Percentiles rank a stretch among this genome's conserved stretches.
Evolutionary conservation across 306 rosid genomes (phyloP).

Genomic region (Quercus bicolor): DNA sequence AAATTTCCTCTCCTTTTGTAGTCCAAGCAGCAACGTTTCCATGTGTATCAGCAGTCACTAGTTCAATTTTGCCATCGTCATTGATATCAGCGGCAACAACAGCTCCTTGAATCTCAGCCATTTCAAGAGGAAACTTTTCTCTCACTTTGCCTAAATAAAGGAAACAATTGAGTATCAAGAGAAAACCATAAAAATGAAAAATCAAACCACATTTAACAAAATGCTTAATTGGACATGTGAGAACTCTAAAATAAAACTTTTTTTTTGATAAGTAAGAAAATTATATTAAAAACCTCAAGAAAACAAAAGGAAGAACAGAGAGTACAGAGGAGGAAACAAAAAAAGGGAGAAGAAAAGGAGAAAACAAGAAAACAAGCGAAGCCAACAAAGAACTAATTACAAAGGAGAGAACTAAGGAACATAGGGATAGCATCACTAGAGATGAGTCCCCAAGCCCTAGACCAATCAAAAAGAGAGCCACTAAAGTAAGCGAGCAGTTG

Average conservation of each 20-base stretch:
- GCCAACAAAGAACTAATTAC: too few relatives aligned
- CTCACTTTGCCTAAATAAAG: constrained; percentile 74
- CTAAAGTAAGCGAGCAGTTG: too few relatives aligned
- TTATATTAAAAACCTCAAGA: too few relatives aligned
- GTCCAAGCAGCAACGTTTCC: constrained; percentile 99
- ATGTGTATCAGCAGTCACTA: constrained; percentile 82
- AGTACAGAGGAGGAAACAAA: too few relatives aligned
- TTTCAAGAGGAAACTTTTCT: constrained; percentile 93
- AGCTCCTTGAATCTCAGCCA: constrained; percentile 95
- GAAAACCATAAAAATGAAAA: neutral
- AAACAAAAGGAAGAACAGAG: too few relatives aligned
- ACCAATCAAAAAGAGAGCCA: too few relatives aligned
- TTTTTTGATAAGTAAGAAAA: too few relatives aligned
- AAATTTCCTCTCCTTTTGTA: constrained; percentile 77
- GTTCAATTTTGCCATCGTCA: constrained; percentile 98
- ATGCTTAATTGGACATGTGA: neutral
- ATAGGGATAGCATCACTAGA: too few relatives aligned
- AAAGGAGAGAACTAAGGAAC: too few relatives aligned
- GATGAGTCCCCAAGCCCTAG: too few relatives aligned
- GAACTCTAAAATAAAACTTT: neutral
- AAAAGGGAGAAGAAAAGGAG: too few relatives aligned
- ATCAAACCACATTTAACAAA: neutral
- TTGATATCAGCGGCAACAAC: constrained; percentile 94
- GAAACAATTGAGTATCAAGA: constrained; percentile 18
- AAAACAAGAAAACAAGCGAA: too few relatives aligned